Percentiles rank a stretch among this genome's conserved stretches.
Conservation (phyloP, 306 rosid species). For the Acacia acuminata region DNA sequence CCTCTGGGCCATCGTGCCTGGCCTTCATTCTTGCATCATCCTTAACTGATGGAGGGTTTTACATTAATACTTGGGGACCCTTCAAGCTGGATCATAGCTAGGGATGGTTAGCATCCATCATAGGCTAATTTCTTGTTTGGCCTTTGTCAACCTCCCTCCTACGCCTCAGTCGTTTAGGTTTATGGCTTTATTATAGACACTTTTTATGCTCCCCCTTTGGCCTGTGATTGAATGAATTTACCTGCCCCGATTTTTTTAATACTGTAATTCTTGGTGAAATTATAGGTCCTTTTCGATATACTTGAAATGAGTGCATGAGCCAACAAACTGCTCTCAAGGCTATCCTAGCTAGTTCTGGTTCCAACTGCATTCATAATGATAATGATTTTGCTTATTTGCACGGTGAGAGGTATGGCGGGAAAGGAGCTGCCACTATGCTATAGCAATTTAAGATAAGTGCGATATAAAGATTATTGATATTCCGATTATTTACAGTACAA, state of each 20-base stretch:
- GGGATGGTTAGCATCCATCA: not conserved
- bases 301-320: conserved; percentile 7
- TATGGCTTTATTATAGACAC: too few species aligned
- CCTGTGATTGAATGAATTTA: not conserved
- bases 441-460: not conserved
- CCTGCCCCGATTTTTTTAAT: not conserved
- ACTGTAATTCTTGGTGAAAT: conserved; percentile 11
- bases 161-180: not conserved
- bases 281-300: not conserved
- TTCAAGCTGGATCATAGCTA: not conserved
- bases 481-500: conserved; percentile 15
- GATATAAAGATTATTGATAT: not conserved
- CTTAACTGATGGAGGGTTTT: not conserved
- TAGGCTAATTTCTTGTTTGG: not conserved
- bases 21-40: not conserved
- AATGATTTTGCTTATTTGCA: conserved; percentile 22
- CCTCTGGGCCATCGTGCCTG: not conserved
- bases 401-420: conserved; percentile 20
- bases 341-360: not conserved
- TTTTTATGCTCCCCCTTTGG: not conserved
- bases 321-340: not conserved
- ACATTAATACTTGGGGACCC: not conserved
- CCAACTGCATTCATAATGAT: conserved; percentile 1
- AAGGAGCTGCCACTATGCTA: not conserved
- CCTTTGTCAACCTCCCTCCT: not conserved